These are phyloP conservation scores for Sungouiozyma intestinalis DNA, from an alignment of 805 yeast species.

Conservation along the genomic window DNA sequence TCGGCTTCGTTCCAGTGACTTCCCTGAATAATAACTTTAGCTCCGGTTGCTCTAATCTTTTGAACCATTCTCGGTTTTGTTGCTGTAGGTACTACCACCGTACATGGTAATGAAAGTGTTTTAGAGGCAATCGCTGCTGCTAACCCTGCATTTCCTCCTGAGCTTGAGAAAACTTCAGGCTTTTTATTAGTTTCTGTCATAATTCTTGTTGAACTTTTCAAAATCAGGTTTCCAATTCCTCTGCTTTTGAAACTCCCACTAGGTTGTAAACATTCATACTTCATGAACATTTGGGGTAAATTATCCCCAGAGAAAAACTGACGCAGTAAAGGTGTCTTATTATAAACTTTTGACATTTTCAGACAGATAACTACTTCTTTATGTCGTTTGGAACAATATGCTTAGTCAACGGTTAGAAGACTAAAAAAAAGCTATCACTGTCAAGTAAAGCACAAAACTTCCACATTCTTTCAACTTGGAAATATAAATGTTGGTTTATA, in stretches of 20 bases:
- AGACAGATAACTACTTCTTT: not conserved
- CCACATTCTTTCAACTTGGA: no score
- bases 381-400: no score
- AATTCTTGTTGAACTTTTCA: slow-evolving; percentile 23
- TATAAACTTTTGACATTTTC: slow-evolving; percentile 14
- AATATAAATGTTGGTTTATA: no score
- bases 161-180: slow-evolving; percentile 39
- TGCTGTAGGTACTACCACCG: slow-evolving; percentile 50
- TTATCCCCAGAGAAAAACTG: slow-evolving; percentile 10
- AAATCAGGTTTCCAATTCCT: slow-evolving; percentile 42
- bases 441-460: no score
- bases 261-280: slow-evolving; percentile 45
- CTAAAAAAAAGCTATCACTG: no score
- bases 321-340: slow-evolving; percentile 17
- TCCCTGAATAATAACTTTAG: slow-evolving; percentile 40
- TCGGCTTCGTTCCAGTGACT: slow-evolving; percentile 43
- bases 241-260: slow-evolving; percentile 48
- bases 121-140: slow-evolving; percentile 43
- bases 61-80: slow-evolving; percentile 38
- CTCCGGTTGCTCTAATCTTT: slow-evolving; percentile 33
- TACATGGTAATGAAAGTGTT: slow-evolving; percentile 30
- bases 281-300: slow-evolving; percentile 32
- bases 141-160: slow-evolving; percentile 39
- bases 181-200: slow-evolving; percentile 21
- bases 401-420: no score